Conservation (phyloP, 2,329 filamentous ascomycete genomes). For the Chaetomiaceae sp. region DNA sequence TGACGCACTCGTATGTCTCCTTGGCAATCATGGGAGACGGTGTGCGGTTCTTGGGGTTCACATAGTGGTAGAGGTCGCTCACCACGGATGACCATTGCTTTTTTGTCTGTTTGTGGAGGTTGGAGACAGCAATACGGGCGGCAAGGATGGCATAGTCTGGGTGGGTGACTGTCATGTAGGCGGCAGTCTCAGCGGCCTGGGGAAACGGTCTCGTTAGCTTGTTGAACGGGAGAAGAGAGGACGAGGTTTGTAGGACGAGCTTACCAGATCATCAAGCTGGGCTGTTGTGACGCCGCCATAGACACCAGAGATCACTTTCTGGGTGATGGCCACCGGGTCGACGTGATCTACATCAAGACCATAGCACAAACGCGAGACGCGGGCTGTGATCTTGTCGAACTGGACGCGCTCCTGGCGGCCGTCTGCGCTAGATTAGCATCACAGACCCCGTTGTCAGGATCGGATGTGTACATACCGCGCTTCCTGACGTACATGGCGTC, state of each 20-base stretch:
- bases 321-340: constrained; percentile 95
- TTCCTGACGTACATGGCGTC: constrained; percentile 59
- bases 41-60: constrained; percentile 87
- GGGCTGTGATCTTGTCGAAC: constrained; percentile 99
- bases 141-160: constrained; percentile 98
- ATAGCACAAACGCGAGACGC: constrained; percentile 96
- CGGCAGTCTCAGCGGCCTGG: constrained; percentile 95
- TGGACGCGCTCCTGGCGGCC: constrained; percentile 99
- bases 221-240: background rate
- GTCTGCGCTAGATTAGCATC: constrained; percentile 54
- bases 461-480: constrained; percentile 47
- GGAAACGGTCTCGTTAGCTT: constrained; percentile 11
- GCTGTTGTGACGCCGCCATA: constrained; percentile 97
- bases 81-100: constrained; percentile 99
- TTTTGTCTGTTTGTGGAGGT: constrained; percentile 99
- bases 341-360: constrained; percentile 92
- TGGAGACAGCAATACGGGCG: constrained; percentile 96
- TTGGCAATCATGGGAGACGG: constrained; percentile 92
- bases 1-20: constrained; percentile 84
- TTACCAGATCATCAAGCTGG: constrained; percentile 92
- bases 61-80: constrained; percentile 87
- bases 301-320: constrained; percentile 98
- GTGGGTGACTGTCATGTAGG: constrained; percentile 99
- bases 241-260: constrained; percentile 33
- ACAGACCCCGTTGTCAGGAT: background rate